Evolutionary conservation across 1,284 basidiomycete genomes (phyloP).

Genomic region (Ceratobasidium sp.): DNA sequence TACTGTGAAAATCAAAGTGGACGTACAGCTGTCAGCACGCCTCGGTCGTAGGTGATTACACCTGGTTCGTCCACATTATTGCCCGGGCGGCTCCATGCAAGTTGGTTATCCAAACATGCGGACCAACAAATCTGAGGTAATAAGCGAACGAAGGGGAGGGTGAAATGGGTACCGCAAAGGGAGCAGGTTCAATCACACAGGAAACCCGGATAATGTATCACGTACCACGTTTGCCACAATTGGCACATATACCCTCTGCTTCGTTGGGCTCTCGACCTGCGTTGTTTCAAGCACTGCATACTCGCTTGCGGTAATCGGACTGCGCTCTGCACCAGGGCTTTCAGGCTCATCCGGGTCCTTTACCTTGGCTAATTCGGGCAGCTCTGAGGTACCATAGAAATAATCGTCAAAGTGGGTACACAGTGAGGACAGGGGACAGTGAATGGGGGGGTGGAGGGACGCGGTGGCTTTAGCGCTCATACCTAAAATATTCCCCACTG

Average conservation of each 20-base stretch:
- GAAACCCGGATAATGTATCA: background rate
- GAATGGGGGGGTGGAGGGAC: background rate
- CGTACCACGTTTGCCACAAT: constrained; percentile 38
- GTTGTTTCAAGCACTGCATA: constrained; percentile 26
- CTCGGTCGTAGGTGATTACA: constrained; percentile 13
- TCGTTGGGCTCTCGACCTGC: constrained; percentile 16
- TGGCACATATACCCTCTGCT: constrained; percentile 14
- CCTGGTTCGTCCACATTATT: background rate
- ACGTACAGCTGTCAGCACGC: constrained; percentile 34
- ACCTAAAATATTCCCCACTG: constrained; percentile 38
- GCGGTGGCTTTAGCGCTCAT: background rate
- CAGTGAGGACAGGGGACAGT: background rate
- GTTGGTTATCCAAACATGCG: constrained; percentile 37
- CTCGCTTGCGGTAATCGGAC: constrained; percentile 29
- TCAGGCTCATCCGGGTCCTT: constrained; percentile 35
- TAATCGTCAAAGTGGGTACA: background rate
- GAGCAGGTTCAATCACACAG: background rate
- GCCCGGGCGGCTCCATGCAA: constrained; percentile 28
- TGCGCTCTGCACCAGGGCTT: constrained; percentile 35
- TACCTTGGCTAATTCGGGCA: constrained; percentile 30
- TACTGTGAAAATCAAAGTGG: background rate
- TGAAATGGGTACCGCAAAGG: background rate
- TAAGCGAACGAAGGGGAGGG: background rate
- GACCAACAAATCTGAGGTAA: constrained; percentile 35
- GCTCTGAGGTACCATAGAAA: constrained; percentile 2